Conservation (phyloP, 179 eudicot species). For the Spinacia oleracea region DNA sequence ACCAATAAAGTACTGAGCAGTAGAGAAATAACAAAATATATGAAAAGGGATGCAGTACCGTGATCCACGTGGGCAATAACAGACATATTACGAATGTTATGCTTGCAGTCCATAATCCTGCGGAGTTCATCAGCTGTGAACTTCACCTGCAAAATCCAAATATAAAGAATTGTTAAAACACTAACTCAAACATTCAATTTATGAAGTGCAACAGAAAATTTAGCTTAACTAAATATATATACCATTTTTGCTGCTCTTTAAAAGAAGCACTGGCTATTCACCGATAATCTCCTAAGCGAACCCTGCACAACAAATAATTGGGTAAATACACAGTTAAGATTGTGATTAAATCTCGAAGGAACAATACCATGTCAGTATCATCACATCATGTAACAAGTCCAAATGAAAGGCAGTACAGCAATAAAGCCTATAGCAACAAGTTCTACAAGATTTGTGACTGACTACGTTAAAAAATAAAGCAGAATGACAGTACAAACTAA, state of each 20-base stretch:
- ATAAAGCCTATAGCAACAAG: neutral
- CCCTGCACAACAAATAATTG: neutral
- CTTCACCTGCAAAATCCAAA: slow-evolving; percentile 25
- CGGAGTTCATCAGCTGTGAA: slow-evolving; percentile 34
- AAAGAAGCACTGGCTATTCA: neutral
- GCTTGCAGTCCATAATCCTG: slow-evolving; percentile 24
- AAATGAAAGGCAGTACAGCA: neutral
- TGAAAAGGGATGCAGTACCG: neutral
- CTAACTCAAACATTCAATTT: neutral
- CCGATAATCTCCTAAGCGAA: neutral
- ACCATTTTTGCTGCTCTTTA: slow-evolving; percentile 6
- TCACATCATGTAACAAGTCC: neutral
- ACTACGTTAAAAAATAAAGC: neutral
- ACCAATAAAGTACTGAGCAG: neutral
- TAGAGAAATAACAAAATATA: neutral
- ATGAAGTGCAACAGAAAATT: neutral
- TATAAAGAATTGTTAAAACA: neutral
- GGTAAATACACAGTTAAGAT: neutral
- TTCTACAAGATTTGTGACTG: neutral
- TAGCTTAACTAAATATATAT: neutral
- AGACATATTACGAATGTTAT: slow-evolving; percentile 33
- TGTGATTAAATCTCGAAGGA: too few relatives aligned
- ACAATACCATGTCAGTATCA: neutral
- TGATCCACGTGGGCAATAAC: slow-evolving; percentile 33
- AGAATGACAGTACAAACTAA: too few relatives aligned